Percentiles rank a stretch among this genome's conserved stretches.
phyloP scores from a whole-genome alignment of 2,329 filamentous ascomycete species.

The Grosmannia huntii region DNA sequence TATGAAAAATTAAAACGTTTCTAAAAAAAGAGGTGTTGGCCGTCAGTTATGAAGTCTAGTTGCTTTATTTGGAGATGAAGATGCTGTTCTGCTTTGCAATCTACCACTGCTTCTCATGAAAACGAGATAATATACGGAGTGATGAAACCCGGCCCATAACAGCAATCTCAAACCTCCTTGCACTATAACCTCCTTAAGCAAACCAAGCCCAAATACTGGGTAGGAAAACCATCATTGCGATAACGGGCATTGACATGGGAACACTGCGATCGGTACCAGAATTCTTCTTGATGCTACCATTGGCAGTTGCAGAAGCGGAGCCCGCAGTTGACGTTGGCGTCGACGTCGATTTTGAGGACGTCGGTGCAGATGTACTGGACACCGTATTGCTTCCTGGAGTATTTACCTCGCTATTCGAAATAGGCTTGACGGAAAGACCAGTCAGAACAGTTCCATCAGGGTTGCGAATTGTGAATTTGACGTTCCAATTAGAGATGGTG shows the following conservation, averaged over 20 bases:
- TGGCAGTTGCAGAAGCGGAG: background rate
- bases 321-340: background rate
- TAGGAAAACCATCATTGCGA: constrained; percentile 3
- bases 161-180: background rate
- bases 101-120: no score
- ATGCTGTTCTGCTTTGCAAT: no score
- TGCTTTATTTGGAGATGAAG: no score
- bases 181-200: background rate
- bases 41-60: no score
- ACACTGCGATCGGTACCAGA: constrained; percentile 8
- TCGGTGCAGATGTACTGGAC: constrained; percentile 10
- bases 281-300: constrained; percentile 10
- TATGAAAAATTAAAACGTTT: no score
- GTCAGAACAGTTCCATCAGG: constrained; percentile 46
- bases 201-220: constrained; percentile 5
- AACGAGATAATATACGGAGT: no score
- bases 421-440: constrained; percentile 33
- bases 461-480: constrained; percentile 49
- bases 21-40: no score
- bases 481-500: constrained; percentile 39
- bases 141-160: background rate
- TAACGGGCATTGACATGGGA: constrained; percentile 3
- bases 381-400: constrained; percentile 27
- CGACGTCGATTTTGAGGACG: background rate
- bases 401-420: constrained; percentile 32